A percentile compares a stretch with the other conserved stretches of the same genome.
These are phyloP conservation scores for Colletotrichum karsti DNA, from an alignment of 2,329 filamentous ascomycete species.

Conservation along the genomic window DNA sequence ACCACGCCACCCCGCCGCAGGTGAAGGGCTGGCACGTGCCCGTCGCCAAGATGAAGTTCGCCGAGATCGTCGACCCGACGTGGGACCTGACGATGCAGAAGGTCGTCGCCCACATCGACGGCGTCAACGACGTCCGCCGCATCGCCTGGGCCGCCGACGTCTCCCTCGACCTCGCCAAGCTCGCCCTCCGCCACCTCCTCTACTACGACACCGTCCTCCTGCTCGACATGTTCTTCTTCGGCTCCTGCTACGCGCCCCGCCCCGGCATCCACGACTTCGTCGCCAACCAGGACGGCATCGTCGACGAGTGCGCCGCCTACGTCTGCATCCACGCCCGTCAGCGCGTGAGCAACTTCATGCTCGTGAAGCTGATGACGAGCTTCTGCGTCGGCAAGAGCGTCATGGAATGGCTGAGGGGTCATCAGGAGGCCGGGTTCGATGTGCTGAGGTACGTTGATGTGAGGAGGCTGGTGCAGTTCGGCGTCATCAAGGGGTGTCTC, in stretches of 20 bases:
- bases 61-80: conserved; percentile 70
- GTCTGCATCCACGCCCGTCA: conserved; percentile 65
- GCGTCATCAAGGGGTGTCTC: conserved; percentile 92
- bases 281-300: conserved; percentile 75
- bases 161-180: conserved; percentile 84
- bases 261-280: conserved; percentile 83
- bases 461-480: conserved; percentile 92
- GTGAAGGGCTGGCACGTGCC: conserved; percentile 93
- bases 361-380: conserved; percentile 87
- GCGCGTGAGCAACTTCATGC: conserved; percentile 65
- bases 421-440: conserved; percentile 71
- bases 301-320: conserved; percentile 89
- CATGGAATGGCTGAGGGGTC: conserved; percentile 84
- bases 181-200: conserved; percentile 87
- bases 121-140: conserved; percentile 86
- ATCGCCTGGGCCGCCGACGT: conserved; percentile 88
- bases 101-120: conserved; percentile 88
- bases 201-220: conserved; percentile 93
- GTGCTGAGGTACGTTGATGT: conserved; percentile 84
- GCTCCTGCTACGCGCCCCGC: conserved; percentile 86
- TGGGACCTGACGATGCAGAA: conserved; percentile 82
- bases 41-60: conserved; percentile 73
- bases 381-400: conserved; percentile 86
- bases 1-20: conserved; percentile 77
- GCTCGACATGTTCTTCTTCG: conserved; percentile 95